Percentiles rank a stretch among this genome's conserved stretches.
These are phyloP conservation scores for Mycena chlorophos DNA, from an alignment of 768 basidiomycete genomes.

Conservation along the genomic window DNA sequence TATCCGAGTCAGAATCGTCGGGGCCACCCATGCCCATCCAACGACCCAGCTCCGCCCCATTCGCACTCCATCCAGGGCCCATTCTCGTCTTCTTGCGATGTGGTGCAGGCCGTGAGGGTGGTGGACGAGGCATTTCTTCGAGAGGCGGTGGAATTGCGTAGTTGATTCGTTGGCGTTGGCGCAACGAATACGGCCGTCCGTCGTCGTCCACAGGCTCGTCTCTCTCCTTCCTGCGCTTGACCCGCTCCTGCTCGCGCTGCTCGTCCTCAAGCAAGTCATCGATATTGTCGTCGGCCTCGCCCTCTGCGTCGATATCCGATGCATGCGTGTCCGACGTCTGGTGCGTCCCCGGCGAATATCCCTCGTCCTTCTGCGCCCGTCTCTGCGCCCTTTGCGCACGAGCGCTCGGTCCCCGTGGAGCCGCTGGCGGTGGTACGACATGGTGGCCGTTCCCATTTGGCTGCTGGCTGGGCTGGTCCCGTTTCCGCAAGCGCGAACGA, in stretches of 20 bases:
- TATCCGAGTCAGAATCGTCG: constrained; percentile 82
- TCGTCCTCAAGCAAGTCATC: constrained; percentile 28
- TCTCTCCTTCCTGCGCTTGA: constrained; percentile 31
- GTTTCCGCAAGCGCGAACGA: constrained; percentile 43
- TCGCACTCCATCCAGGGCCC: constrained; percentile 76
- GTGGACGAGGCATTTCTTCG: constrained; percentile 62
- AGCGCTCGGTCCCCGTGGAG: constrained; percentile 15
- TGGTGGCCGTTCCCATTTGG: constrained; percentile 14
- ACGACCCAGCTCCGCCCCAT: constrained; percentile 71
- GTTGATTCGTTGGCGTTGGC: constrained; percentile 69
- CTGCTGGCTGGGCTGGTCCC: constrained; percentile 32
- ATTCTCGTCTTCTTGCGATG: constrained; percentile 32
- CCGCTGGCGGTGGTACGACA: constrained; percentile 15
- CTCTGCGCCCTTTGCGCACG: constrained; percentile 41
- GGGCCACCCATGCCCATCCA: constrained; percentile 70
- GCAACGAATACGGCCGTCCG: constrained; percentile 63
- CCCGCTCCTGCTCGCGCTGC: constrained; percentile 46
- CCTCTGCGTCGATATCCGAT: constrained; percentile 35
- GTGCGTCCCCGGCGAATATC: constrained; percentile 57
- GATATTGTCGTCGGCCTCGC: constrained; percentile 37
- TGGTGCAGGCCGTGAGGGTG: constrained; percentile 26
- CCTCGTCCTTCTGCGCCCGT: constrained; percentile 47
- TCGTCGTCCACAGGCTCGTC: constrained; percentile 39
- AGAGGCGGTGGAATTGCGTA: constrained; percentile 82
- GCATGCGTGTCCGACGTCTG: constrained; percentile 45